Evolutionary conservation across 768 basidiomycete species (phyloP).

Genomic region (Trametes cingulata): DNA sequence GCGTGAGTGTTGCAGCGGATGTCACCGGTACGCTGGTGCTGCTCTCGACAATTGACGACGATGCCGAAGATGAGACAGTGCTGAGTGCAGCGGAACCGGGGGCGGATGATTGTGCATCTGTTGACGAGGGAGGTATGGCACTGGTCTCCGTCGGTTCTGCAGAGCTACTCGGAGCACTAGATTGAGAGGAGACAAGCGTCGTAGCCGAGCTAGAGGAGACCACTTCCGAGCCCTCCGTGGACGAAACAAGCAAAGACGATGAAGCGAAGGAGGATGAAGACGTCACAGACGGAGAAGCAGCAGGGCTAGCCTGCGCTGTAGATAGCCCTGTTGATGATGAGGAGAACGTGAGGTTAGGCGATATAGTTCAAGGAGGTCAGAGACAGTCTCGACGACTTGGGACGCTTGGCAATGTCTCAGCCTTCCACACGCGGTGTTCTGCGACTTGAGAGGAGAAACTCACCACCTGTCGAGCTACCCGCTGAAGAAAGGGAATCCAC

Average conservation of each 20-base stretch:
- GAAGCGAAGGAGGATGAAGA: conserved; percentile 1
- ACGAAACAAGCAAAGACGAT: not conserved
- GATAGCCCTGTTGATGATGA: not conserved
- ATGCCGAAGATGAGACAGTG: too few relatives aligned
- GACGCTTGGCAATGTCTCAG: not conserved
- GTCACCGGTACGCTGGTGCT: too few relatives aligned
- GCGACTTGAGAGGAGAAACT: not conserved
- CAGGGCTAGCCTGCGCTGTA: conserved; percentile 22
- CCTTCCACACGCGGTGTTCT: not conserved
- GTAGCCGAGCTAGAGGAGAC: not conserved
- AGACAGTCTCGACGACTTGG: not conserved
- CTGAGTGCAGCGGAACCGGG: too few relatives aligned
- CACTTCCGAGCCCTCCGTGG: not conserved
- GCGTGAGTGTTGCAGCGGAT: too few relatives aligned
- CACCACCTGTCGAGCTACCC: conserved; percentile 18
- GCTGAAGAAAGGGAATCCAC: conserved; percentile 15
- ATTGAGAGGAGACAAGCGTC: not conserved
- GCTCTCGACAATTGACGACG: too few relatives aligned
- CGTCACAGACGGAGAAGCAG: conserved; percentile 17
- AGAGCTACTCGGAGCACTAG: not conserved
- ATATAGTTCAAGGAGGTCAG: not conserved
- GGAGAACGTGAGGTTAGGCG: not conserved
- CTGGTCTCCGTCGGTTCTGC: not conserved
- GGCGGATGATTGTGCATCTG: too few relatives aligned
- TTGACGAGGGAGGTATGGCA: too few relatives aligned